Conservation (phyloP, 768 basidiomycete genomes). For the Fistulinella prunicolor region DNA sequence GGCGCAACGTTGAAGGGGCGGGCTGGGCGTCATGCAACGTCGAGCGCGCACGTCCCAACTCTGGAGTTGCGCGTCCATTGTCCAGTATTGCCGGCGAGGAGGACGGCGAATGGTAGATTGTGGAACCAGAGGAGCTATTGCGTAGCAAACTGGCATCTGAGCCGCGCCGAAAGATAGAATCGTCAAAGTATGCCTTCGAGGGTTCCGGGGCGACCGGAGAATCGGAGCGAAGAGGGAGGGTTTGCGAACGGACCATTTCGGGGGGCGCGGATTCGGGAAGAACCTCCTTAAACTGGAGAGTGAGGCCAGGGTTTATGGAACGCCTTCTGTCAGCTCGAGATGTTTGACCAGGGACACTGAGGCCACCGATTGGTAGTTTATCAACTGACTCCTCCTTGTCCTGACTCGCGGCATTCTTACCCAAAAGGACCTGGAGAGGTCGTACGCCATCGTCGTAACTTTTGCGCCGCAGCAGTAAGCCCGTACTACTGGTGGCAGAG, state of each 20-base stretch:
- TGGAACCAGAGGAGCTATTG: conserved; percentile 28
- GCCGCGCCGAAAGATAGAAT: conserved; percentile 11
- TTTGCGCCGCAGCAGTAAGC: conserved; percentile 31
- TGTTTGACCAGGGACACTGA: conserved; percentile 29
- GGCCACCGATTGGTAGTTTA: conserved; percentile 9
- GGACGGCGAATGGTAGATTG: conserved; percentile 36
- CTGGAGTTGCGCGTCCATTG: conserved; percentile 35
- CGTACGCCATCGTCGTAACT: conserved; percentile 46
- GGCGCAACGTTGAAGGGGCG: conserved; percentile 2
- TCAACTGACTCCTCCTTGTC: conserved; percentile 12
- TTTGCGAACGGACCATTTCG: conserved; percentile 33
- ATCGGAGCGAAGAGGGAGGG: conserved; percentile 23
- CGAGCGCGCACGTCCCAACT: conserved; percentile 41
- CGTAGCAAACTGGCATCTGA: conserved; percentile 27
- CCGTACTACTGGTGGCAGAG: conserved; percentile 12
- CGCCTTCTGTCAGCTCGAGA: conserved; percentile 45
- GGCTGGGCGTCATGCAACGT: conserved; percentile 30
- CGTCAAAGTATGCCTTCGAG: conserved; percentile 13
- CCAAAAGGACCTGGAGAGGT: conserved; percentile 36
- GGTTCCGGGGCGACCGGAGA: conserved; percentile 24
- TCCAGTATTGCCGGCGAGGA: conserved; percentile 37
- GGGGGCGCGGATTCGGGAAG: conserved; percentile 15
- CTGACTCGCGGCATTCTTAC: conserved; percentile 12
- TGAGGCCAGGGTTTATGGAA: conserved; percentile 53
- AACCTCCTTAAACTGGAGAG: conserved; percentile 29